Percentiles rank a stretch among this genome's conserved stretches.
phyloP scores from a whole-genome alignment of 2,329 filamentous ascomycete species.

The Metarhizium robertsii region DNA sequence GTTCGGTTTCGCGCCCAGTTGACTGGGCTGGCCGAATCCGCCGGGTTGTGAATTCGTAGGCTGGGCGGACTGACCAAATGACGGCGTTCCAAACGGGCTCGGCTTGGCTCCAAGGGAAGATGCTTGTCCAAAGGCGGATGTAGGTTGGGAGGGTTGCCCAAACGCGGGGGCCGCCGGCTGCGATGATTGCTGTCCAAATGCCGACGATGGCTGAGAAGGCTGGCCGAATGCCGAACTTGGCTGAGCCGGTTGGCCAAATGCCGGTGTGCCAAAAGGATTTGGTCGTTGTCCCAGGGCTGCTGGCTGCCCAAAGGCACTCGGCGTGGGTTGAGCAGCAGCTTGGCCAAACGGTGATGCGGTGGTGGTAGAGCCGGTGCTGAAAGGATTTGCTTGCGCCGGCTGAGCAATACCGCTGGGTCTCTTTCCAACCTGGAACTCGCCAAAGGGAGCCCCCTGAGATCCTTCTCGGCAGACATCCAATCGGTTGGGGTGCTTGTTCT shows the following conservation, averaged over 20 bases:
- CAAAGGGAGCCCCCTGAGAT: conserved; percentile 32
- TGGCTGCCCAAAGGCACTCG: conserved; percentile 31
- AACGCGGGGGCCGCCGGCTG: conserved; percentile 28
- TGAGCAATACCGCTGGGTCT: conserved; percentile 16
- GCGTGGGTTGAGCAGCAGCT: conserved; percentile 8
- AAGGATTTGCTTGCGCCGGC: conserved; percentile 30
- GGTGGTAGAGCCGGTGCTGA: conserved; percentile 21
- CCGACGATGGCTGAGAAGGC: conserved; percentile 15
- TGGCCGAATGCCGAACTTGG: conserved; percentile 18
- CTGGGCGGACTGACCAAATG: conserved; percentile 26
- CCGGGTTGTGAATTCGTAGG: conserved; percentile 14
- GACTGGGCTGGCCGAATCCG: conserved; percentile 25
- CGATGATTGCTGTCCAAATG: conserved; percentile 31
- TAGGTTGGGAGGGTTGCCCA: conserved; percentile 27
- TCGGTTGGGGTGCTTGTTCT: conserved; percentile 67
- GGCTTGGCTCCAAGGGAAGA: conserved; percentile 22
- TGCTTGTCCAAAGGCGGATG: conserved; percentile 31
- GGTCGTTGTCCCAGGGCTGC: conserved; percentile 21
- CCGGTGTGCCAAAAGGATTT: conserved; percentile 24
- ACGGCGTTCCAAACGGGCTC: conserved; percentile 24
- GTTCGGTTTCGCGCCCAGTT: conserved; percentile 28
- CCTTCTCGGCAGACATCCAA: conserved; percentile 49
- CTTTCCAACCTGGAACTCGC: conserved; percentile 34
- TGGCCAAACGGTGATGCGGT: conserved; percentile 22
- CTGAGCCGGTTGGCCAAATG: conserved; percentile 27